These are phyloP conservation scores for Vigna unguiculata DNA, from an alignment of 306 rosid genomes.

Conservation along the genomic window DNA sequence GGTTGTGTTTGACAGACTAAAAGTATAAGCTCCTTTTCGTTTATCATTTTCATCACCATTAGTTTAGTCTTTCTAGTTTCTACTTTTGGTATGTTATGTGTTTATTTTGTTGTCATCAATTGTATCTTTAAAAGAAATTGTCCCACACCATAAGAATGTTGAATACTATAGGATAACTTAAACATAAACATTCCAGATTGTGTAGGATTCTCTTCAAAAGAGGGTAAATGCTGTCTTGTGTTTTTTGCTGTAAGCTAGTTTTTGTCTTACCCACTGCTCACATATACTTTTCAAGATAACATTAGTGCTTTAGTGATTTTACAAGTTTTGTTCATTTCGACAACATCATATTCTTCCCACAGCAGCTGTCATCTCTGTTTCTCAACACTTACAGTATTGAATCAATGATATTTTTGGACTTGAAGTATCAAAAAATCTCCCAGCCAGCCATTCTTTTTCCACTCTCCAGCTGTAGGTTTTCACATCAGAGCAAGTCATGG, in stretches of 20 bases:
- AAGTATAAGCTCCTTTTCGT: conserved; percentile 60
- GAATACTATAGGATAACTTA: neutral
- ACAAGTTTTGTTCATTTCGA: neutral
- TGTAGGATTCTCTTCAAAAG: conserved; percentile 10
- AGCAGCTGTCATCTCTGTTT: neutral
- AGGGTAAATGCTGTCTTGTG: neutral
- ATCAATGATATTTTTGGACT: conserved; percentile 13
- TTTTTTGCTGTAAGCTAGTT: conserved; percentile 2
- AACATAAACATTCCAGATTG: conserved; percentile 5
- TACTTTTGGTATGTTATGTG: conserved; percentile 2
- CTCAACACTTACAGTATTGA: neutral
- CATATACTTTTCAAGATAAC: neutral
- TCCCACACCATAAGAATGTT: neutral
- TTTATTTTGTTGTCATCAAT: conserved; percentile 21
- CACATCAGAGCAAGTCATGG: neutral
- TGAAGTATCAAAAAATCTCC: neutral
- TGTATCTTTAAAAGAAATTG: conserved; percentile 14
- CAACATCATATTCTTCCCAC: neutral
- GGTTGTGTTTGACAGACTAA: conserved; percentile 89
- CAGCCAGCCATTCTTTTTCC: conserved; percentile 1
- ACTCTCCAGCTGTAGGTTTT: neutral
- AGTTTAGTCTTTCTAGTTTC: conserved; percentile 16
- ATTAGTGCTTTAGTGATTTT: neutral
- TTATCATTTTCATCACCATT: neutral
- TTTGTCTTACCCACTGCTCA: neutral